Percentiles rank a stretch among this genome's conserved stretches.
Conservation (phyloP, 2,329 filamentous ascomycete genomes). For the Elsinoe necatrix region DNA sequence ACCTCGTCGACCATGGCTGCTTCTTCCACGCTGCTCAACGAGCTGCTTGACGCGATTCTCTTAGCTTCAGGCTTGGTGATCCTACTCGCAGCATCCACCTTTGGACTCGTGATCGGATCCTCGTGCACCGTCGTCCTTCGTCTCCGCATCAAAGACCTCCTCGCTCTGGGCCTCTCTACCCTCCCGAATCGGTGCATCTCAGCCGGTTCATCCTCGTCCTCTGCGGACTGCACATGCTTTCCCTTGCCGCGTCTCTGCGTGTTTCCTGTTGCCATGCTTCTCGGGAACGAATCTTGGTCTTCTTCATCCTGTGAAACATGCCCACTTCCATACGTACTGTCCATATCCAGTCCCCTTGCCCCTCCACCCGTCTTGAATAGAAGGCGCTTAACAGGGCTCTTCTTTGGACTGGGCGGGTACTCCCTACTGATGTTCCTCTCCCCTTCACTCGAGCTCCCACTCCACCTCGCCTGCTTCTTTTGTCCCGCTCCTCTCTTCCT, state of each 20-base stretch:
- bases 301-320: not conserved
- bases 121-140: constrained; percentile 12
- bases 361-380: constrained; percentile 3
- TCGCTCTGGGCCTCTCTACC: not conserved
- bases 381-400: constrained; percentile 10
- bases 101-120: constrained; percentile 10
- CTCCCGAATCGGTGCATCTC: not conserved
- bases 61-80: not conserved
- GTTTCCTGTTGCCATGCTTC: not conserved
- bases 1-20: not conserved
- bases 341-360: not conserved
- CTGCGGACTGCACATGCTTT: not conserved
- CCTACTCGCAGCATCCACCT: not conserved
- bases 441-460: not conserved
- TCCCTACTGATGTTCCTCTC: constrained; percentile 8
- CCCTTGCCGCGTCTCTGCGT: not conserved
- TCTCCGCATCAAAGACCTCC: constrained; percentile 1
- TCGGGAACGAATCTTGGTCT: not conserved
- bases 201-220: not conserved
- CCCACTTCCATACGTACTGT: constrained; percentile 7
- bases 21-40: constrained; percentile 5
- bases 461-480: not conserved
- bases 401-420: constrained; percentile 12
- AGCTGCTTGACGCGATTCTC: constrained; percentile 1
- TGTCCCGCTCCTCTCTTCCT: not conserved